phyloP scores from a whole-genome alignment of 768 basidiomycete species.

The Chalciporus pseudorubinellus region DNA sequence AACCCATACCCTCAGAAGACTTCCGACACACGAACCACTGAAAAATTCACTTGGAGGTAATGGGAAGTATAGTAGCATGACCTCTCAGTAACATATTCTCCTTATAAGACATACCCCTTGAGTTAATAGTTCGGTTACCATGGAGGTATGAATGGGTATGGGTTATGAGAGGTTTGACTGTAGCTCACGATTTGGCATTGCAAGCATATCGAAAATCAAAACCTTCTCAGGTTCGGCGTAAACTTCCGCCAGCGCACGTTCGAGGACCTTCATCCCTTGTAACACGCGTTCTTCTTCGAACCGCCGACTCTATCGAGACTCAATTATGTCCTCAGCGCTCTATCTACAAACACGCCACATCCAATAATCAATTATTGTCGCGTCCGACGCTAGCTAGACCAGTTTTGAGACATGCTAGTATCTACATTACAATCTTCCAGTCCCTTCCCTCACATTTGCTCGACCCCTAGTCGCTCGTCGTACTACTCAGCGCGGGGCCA shows the following conservation, averaged over 20 bases:
- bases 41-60: too few species aligned
- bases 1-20: too few species aligned
- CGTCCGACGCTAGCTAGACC: not conserved
- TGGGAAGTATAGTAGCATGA: too few species aligned
- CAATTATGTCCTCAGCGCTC: too few species aligned
- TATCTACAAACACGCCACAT: constrained; percentile 22
- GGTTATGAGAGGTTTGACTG: too few species aligned
- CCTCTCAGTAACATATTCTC: too few species aligned
- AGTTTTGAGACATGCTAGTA: constrained; percentile 15
- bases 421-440: constrained; percentile 32
- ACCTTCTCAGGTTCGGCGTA: constrained; percentile 18
- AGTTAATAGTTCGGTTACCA: too few species aligned
- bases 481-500: constrained; percentile 29
- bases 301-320: too few species aligned
- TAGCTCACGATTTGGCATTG: too few species aligned
- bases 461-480: constrained; percentile 38
- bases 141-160: too few species aligned
- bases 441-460: constrained; percentile 29
- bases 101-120: too few species aligned
- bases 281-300: constrained; percentile 75
- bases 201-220: constrained; percentile 9
- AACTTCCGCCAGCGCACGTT: constrained; percentile 31
- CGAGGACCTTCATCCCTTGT: constrained; percentile 64
- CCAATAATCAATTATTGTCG: constrained; percentile 10
- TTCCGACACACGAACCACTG: too few species aligned